Evolutionary conservation across 768 basidiomycete species (phyloP).

Genomic region (Crassisporium funariophilum): DNA sequence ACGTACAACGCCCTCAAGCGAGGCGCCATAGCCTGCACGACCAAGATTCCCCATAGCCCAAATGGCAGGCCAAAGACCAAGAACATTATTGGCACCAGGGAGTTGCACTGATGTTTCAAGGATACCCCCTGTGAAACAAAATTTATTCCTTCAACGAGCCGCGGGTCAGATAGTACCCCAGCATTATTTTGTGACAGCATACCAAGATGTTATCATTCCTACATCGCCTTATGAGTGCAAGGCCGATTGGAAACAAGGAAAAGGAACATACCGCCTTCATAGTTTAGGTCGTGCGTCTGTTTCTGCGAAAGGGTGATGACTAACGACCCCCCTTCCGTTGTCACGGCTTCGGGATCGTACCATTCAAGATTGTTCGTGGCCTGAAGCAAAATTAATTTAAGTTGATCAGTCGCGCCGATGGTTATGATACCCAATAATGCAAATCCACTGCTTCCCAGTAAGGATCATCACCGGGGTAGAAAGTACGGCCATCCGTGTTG

Average conservation of each 20-base stretch:
- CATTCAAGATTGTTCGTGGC: conserved; percentile 75
- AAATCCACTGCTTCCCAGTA: conserved; percentile 83
- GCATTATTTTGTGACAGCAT: conserved; percentile 13
- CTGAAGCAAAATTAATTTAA: conserved; percentile 23
- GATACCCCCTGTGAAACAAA: conserved; percentile 86
- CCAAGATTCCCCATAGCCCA: conserved; percentile 77
- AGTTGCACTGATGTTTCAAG: conserved; percentile 66
- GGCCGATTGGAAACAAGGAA: conserved; percentile 17
- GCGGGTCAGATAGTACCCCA: conserved; percentile 4
- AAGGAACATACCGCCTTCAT: conserved; percentile 59
- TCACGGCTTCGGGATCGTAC: conserved; percentile 84
- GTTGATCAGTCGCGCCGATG: not conserved
- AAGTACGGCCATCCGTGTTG: conserved; percentile 67
- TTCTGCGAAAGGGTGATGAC: conserved; percentile 70
- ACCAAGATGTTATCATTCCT: conserved; percentile 52
- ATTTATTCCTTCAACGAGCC: conserved; percentile 74
- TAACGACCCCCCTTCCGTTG: conserved; percentile 71
- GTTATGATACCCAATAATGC: conserved; percentile 64
- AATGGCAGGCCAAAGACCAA: conserved; percentile 76
- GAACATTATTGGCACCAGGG: conserved; percentile 66
- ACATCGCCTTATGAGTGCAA: too few relatives aligned
- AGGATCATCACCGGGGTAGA: conserved; percentile 83
- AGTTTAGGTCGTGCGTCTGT: conserved; percentile 67
- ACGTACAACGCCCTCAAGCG: conserved; percentile 75
- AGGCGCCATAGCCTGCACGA: conserved; percentile 84